Evolutionary conservation across 495 filamentous ascomycete species (phyloP), one percentile per base, ranked within the genome.

Genomic region (Penicillium paxilli): DNA sequence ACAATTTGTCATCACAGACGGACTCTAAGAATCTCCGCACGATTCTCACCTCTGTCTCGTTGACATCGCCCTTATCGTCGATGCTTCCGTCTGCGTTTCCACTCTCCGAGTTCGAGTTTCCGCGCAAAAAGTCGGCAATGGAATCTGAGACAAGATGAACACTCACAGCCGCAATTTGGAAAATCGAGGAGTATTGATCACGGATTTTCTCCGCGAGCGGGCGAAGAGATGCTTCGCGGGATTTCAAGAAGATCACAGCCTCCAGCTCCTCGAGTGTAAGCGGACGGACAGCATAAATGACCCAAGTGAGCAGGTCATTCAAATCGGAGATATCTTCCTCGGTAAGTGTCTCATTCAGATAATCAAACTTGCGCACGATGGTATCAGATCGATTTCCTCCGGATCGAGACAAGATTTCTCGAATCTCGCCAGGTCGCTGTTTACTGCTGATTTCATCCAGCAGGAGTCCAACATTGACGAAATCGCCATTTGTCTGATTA

Each of bases 281-380:
- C 1, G 26, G 20, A 8, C 46, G 32, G 5, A 7, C 1, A 2
- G 32, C 32, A 20, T 49, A 47, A 5, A 59, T n/a, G 0, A 51
- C 45, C 59, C 59, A 62, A 4, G 52, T 53, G 11, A 62, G 49
- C 11, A 62, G 19, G n/a, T 37, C 32, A 3, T 62, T 62, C 7
- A 62, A 35, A 22, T 62, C 59, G 7, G 55, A 52, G 22, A 62
- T 62, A 30, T 62, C 59, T 1, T 62, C 55, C 11, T 59, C 59
- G 20, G 40, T 59, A 1, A 62, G 52, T 5, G 52, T 62, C 10
- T 62, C 55, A 20, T 59, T 62, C 1, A 62, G 35, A 3, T 17
- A 25, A 5, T 62, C 49, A 1, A 62, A 59, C 41, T 56, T 56
- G 17, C 59, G 23, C 19, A 19, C 45, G 32, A 62, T 62, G 1